Conservation (phyloP, 1,284 basidiomycete genomes). For the Termitomyces sp. region DNA sequence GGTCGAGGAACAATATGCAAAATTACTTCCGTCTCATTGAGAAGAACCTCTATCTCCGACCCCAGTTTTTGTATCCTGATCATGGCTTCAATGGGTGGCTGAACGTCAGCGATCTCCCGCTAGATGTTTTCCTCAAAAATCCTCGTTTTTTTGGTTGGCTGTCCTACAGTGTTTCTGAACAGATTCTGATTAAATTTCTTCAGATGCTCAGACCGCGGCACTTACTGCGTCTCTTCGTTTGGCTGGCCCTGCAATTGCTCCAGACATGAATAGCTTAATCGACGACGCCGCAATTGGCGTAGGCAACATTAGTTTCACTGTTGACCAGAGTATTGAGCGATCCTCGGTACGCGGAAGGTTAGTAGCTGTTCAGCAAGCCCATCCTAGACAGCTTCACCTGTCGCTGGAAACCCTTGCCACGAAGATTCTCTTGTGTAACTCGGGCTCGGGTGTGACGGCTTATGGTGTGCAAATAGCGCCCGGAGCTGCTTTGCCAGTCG, state of each 20-base stretch:
- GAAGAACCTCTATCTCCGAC: conserved; percentile 18
- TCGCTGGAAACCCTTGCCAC: conserved; percentile 19
- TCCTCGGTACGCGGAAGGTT: conserved; percentile 18
- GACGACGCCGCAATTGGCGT: conserved; percentile 8
- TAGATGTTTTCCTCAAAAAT: conserved; percentile 12
- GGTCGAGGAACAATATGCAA: conserved; percentile 22
- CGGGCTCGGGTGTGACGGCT: conserved; percentile 13
- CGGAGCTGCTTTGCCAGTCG: conserved; percentile 21
- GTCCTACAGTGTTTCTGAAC: not conserved
- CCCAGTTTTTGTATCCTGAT: conserved; percentile 10
- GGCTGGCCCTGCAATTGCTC: conserved; percentile 7
- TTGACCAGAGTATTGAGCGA: conserved; percentile 12
- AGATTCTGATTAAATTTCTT: not conserved
- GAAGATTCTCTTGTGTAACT: conserved; percentile 22
- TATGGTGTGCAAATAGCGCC: conserved; percentile 25
- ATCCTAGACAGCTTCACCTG: conserved; percentile 8
- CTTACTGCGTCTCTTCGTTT: conserved; percentile 8
- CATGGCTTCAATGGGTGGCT: conserved; percentile 25
- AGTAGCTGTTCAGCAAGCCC: conserved; percentile 9
- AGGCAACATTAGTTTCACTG: conserved; percentile 9
- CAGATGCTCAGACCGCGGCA: conserved; percentile 16
- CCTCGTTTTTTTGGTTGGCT: conserved; percentile 13
- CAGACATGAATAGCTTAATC: conserved; percentile 14
- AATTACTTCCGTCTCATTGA: conserved; percentile 21
- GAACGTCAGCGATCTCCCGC: conserved; percentile 16